Evolutionary conservation across 768 basidiomycete genomes (phyloP).

Genomic region (Agaricus subrufescens): DNA sequence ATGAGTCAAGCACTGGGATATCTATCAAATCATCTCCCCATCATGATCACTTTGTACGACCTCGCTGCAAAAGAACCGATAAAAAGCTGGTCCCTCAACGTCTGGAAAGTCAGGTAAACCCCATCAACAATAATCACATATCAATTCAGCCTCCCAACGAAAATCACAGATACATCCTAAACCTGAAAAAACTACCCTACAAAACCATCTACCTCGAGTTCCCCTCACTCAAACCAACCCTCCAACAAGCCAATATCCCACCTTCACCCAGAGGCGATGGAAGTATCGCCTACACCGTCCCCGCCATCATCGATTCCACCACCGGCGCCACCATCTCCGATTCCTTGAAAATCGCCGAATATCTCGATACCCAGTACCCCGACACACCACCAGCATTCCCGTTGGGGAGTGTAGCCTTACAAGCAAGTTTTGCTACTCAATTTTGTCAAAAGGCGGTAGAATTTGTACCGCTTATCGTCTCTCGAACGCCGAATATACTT

Average conservation of each 20-base stretch:
- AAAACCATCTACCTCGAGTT: conserved; percentile 49
- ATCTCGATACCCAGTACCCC: conserved; percentile 48
- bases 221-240: conserved; percentile 37
- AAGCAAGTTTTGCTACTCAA: conserved; percentile 29
- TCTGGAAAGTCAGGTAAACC: too few relatives aligned
- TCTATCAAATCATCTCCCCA: too few relatives aligned
- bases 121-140: too few relatives aligned
- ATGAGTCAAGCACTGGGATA: too few relatives aligned
- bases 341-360: conserved; percentile 41
- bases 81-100: too few relatives aligned
- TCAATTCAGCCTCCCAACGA: too few relatives aligned
- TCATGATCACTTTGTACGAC: too few relatives aligned
- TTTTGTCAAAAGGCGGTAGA: not conserved
- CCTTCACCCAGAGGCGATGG: conserved; percentile 30
- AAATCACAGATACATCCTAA: conserved; percentile 1
- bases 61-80: too few relatives aligned
- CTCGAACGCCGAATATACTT: conserved; percentile 15
- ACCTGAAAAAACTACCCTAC: conserved; percentile 33
- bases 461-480: conserved; percentile 12
- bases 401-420: conserved; percentile 29
- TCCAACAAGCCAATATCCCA: conserved; percentile 29
- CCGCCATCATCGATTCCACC: conserved; percentile 43
- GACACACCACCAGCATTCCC: conserved; percentile 26
- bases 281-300: conserved; percentile 36
- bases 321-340: conserved; percentile 35